Evolutionary conservation across 2,329 filamentous ascomycete species (phyloP).

Genomic region (Neoascochyta sp.): DNA sequence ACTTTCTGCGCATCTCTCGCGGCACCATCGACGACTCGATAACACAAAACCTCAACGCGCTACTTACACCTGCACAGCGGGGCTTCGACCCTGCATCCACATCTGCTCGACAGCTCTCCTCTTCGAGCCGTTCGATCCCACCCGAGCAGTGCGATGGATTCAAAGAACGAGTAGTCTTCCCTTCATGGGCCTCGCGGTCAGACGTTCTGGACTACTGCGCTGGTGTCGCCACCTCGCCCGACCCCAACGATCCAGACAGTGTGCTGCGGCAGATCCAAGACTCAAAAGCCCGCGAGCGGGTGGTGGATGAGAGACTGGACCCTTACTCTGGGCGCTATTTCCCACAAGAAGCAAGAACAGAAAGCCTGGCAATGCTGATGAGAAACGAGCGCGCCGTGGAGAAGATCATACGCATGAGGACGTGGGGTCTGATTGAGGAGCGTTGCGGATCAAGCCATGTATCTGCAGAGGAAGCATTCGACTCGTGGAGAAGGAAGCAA

Average conservation of each 20-base stretch:
- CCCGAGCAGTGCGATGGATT: conserved; percentile 64
- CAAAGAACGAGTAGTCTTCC: conserved; percentile 75
- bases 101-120: conserved; percentile 55
- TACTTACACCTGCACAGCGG: conserved; percentile 67
- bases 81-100: conserved; percentile 81
- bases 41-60: conserved; percentile 84
- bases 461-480: conserved; percentile 40
- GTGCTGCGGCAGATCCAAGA: conserved; percentile 67
- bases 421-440: conserved; percentile 74
- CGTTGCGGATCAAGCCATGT: conserved; percentile 61
- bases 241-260: conserved; percentile 80
- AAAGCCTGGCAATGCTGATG: conserved; percentile 69
- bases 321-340: conserved; percentile 87
- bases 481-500: conserved; percentile 29
- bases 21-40: conserved; percentile 89
- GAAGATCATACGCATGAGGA: conserved; percentile 72
- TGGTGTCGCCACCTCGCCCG: conserved; percentile 78
- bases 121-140: conserved; percentile 55
- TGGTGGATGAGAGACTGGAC: conserved; percentile 85
- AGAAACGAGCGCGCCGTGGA: conserved; percentile 75
- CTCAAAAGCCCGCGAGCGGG: conserved; percentile 63
- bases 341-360: conserved; percentile 72
- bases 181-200: conserved; percentile 78
- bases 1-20: conserved; percentile 85
- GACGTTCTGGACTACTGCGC: conserved; percentile 88